A percentile compares a stretch with the other conserved stretches of the same genome.
Conservation (phyloP, 768 basidiomycete species). For the Galerina sulciceps region DNA sequence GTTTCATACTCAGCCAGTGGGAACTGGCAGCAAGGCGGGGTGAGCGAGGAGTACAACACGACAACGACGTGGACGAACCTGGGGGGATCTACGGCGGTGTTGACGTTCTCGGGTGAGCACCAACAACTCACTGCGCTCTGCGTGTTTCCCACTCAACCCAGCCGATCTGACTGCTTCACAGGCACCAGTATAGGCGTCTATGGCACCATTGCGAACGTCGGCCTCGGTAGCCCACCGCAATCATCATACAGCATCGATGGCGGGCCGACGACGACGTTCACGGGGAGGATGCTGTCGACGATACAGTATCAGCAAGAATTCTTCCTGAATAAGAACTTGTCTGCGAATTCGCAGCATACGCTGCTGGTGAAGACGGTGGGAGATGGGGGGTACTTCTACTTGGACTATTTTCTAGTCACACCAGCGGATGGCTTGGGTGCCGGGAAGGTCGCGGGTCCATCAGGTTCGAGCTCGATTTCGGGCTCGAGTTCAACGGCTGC, state of each 20-base stretch:
- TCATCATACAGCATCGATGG: neutral
- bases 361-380: neutral
- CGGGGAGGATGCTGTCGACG: neutral
- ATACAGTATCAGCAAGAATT: slow-evolving; percentile 1
- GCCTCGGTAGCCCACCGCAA: neutral
- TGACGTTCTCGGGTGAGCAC: slow-evolving; percentile 4
- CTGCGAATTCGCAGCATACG: neutral
- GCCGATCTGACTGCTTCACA: neutral
- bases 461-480: too few species aligned
- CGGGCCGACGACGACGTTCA: neutral
- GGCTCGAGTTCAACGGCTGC: too few species aligned
- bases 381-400: neutral
- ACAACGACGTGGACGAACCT: neutral
- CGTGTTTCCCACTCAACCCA: neutral
- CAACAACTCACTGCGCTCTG: neutral
- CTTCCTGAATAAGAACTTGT: neutral
- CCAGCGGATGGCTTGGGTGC: neutral
- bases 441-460: too few species aligned
- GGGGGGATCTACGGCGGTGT: neutral
- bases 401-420: neutral
- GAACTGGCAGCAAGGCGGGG: neutral
- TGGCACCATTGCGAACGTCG: neutral
- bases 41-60: neutral
- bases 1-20: neutral
- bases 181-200: slow-evolving; percentile 1